Percentiles rank a stretch among this genome's conserved stretches.
phyloP scores from a whole-genome alignment of 2,329 filamentous ascomycete species.

The Colletotrichum sublineola region DNA sequence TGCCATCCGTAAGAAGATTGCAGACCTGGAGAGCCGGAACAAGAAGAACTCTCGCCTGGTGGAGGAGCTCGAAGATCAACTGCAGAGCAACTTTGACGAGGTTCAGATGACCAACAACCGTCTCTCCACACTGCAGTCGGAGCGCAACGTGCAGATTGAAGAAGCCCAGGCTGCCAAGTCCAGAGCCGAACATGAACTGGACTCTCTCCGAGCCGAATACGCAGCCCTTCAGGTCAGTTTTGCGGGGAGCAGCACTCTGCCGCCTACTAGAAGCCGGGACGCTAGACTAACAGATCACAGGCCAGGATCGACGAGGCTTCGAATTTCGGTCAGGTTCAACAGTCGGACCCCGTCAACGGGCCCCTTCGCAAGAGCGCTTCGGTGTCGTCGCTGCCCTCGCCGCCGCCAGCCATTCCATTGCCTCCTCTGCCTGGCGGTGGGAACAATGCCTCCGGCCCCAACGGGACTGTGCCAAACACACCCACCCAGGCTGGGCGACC shows the following conservation, averaged over 20 bases:
- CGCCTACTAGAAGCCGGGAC: not conserved
- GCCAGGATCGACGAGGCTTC: constrained; percentile 53
- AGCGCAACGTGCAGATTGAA: constrained; percentile 81
- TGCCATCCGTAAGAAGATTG: constrained; percentile 75
- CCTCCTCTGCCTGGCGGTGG: constrained; percentile 83
- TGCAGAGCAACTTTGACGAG: constrained; percentile 95
- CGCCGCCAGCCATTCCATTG: constrained; percentile 94
- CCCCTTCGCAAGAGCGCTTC: constrained; percentile 88
- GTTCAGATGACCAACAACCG: constrained; percentile 88
- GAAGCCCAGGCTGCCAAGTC: constrained; percentile 77
- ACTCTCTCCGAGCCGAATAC: constrained; percentile 77
- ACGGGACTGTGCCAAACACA: constrained; percentile 61
- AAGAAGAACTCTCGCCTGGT: constrained; percentile 93
- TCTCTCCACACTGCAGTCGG: constrained; percentile 83
- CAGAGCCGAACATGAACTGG: constrained; percentile 76
- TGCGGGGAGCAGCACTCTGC: not conserved
- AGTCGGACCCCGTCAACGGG: constrained; percentile 72
- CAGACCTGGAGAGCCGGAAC: constrained; percentile 75
- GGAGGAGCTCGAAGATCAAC: constrained; percentile 96
- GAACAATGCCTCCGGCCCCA: constrained; percentile 56
- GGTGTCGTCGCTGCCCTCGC: constrained; percentile 87
- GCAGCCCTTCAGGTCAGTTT: constrained; percentile 80
- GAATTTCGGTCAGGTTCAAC: constrained; percentile 59
- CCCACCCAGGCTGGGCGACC: constrained; percentile 73
- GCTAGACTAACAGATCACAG: constrained; percentile 58